phyloP scores from a whole-genome alignment of 2,329 filamentous ascomycete species.

The Colletotrichum sp. region DNA sequence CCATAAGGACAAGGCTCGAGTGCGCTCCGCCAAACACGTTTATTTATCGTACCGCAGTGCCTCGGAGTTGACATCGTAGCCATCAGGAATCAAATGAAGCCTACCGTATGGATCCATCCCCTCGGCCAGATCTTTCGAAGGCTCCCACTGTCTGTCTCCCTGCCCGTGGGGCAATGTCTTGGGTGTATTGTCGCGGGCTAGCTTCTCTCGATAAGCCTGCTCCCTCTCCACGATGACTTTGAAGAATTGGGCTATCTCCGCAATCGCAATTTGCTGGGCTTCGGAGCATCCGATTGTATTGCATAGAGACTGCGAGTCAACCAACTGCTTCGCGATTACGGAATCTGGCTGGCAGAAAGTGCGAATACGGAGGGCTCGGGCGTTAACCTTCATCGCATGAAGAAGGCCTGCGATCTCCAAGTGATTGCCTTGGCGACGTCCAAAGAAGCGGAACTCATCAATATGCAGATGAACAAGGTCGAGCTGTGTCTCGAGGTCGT shows the following conservation, averaged over 20 bases:
- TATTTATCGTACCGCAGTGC: slow-evolving; percentile 1
- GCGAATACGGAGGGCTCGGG: slow-evolving; percentile 56
- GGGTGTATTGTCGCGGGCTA: slow-evolving; percentile 23
- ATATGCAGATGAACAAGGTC: slow-evolving; percentile 57
- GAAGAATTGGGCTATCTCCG: slow-evolving; percentile 60
- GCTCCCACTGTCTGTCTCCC: slow-evolving; percentile 6
- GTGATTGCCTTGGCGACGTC: slow-evolving; percentile 46
- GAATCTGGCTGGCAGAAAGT: slow-evolving; percentile 65
- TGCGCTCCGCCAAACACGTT: background rate
- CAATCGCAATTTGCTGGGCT: slow-evolving; percentile 48
- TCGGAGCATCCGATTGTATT: slow-evolving; percentile 53
- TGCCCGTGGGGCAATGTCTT: background rate
- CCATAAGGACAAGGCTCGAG: background rate
- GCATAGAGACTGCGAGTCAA: slow-evolving; percentile 57
- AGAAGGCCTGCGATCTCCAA: slow-evolving; percentile 53
- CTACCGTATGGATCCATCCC: background rate
- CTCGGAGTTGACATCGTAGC: slow-evolving; percentile 2
- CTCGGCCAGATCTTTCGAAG: background rate
- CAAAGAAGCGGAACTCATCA: slow-evolving; percentile 60
- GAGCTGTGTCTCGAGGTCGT: slow-evolving; percentile 66
- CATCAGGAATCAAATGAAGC: slow-evolving; percentile 1
- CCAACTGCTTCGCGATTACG: slow-evolving; percentile 62
- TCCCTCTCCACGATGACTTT: slow-evolving; percentile 56
- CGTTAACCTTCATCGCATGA: slow-evolving; percentile 57
- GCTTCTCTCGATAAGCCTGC: slow-evolving; percentile 30